Percentiles rank a stretch among this genome's conserved stretches.
These are phyloP conservation scores for Penicillium alfredii DNA, from an alignment of 495 filamentous ascomycete species.

Conservation along the genomic window DNA sequence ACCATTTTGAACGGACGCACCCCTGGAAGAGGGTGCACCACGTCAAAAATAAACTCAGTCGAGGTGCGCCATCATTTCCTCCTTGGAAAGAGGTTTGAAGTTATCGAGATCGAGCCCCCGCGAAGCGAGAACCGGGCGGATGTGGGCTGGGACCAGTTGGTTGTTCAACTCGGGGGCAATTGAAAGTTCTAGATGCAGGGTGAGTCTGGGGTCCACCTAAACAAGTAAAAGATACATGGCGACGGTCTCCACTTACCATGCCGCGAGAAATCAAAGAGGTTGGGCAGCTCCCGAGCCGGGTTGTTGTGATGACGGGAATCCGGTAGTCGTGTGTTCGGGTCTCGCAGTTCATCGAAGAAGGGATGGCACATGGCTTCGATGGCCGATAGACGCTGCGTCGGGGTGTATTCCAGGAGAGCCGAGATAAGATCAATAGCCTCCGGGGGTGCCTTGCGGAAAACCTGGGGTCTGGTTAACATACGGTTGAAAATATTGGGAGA, in stretches of 20 bases:
- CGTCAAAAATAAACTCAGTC: conserved; percentile 69
- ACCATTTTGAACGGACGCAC: too few relatives aligned
- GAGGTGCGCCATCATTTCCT: conserved; percentile 96
- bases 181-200: conserved; percentile 68
- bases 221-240: conserved; percentile 1
- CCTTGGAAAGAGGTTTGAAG: conserved; percentile 80
- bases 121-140: conserved; percentile 63
- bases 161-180: conserved; percentile 84
- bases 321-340: conserved; percentile 78
- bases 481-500: too few relatives aligned
- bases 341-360: conserved; percentile 95
- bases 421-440: conserved; percentile 96
- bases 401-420: conserved; percentile 89
- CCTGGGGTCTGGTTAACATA: too few relatives aligned
- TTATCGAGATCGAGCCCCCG: conserved; percentile 90
- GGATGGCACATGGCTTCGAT: conserved; percentile 97
- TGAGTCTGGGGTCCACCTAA: conserved; percentile 14
- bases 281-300: conserved; percentile 72
- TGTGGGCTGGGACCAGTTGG: conserved; percentile 78
- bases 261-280: conserved; percentile 85
- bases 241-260: conserved; percentile 62
- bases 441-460: conserved; percentile 88
- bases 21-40: conserved; percentile 26
- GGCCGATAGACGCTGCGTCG: conserved; percentile 87
- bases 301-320: conserved; percentile 85